Evolutionary conservation across 2,329 filamentous ascomycete genomes (phyloP), one percentile per base, ranked within the genome.

Genomic region (Chalara sp.): DNA sequence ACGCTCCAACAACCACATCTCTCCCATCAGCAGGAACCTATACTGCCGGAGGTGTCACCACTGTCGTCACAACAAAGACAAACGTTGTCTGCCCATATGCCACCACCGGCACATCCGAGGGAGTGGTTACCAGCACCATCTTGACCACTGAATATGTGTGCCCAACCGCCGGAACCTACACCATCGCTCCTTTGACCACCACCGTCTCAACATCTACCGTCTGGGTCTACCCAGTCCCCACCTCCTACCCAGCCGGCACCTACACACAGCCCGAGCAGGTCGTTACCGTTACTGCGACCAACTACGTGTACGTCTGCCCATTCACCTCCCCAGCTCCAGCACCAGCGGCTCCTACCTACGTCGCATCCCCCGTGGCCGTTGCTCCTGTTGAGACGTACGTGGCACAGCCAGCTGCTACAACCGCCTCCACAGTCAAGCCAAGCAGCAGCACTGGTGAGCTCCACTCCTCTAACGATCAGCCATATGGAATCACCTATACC

Each of bases 401-500:
- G 48, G 37, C 32, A n/a, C 31, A 12, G 5, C 50, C 60, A 52
- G 57, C 58, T 44, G 42, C 65, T 51, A 49, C 63, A 57, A 42
- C 55, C 32, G 49, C 51, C 21, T 44, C 56, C 28, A 33, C 63
- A 37, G 48, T 54, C 54, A 50, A n/a, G 53, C 40, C 39, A 41
- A 41, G 71, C 72, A 8, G 60, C 31, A 49, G 39, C 32, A 45
- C 33, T 29, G 51, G 52, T 11, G 37, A 46, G 6, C 55, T 63
- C 50, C 58, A 57, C 52, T 52, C 37, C 47, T 53, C 51, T 44
- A 56, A 55, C 44, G 52, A 57, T 46, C 49, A 84, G 65, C 35
- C 35, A 37, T 88, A 81, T 76, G 86, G 80, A 68, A 86, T 92
- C 65, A 87, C 87, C 64, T 93, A 90, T 78, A 88, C 87, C 41